These are phyloP conservation scores for Cryptosporidium viatorum DNA, from an alignment of 169 alveolate species.

Conservation along the genomic window DNA sequence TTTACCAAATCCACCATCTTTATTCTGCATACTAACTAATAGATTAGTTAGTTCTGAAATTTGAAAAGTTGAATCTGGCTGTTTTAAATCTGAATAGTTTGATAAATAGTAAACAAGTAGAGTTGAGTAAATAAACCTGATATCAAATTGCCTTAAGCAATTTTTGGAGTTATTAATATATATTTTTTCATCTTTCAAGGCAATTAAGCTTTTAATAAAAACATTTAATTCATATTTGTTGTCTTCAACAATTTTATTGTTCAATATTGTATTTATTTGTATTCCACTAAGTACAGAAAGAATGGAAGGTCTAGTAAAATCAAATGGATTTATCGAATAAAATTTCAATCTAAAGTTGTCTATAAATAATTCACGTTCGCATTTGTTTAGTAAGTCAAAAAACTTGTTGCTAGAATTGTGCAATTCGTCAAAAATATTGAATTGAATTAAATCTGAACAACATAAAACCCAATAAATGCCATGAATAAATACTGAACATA, in stretches of 20 bases:
- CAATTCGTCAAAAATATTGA: not conserved
- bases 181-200: not conserved
- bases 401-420: not conserved
- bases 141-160: not conserved
- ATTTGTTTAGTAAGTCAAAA: conserved; percentile 8
- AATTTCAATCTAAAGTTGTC: not conserved
- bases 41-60: conserved; percentile 5
- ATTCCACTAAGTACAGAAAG: conserved; percentile 57
- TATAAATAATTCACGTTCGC: not conserved
- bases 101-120: conserved; percentile 17
- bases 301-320: conserved; percentile 15
- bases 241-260: not conserved
- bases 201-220: not conserved
- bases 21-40: conserved; percentile 29
- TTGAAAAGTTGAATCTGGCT: not conserved
- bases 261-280: conserved; percentile 3
- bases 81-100: not conserved
- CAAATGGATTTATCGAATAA: conserved; percentile 37
- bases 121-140: conserved; percentile 49
- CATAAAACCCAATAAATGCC: conserved; percentile 60
- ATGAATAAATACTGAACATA: conserved; percentile 39
- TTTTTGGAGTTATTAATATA: conserved; percentile 14
- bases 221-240: conserved; percentile 13
- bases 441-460: conserved; percentile 6
- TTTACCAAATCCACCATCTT: conserved; percentile 80